Evolutionary conservation across 345 rosid species (phyloP), one percentile per base, ranked within the genome.

Genomic region (Hirschfeldia incana): DNA sequence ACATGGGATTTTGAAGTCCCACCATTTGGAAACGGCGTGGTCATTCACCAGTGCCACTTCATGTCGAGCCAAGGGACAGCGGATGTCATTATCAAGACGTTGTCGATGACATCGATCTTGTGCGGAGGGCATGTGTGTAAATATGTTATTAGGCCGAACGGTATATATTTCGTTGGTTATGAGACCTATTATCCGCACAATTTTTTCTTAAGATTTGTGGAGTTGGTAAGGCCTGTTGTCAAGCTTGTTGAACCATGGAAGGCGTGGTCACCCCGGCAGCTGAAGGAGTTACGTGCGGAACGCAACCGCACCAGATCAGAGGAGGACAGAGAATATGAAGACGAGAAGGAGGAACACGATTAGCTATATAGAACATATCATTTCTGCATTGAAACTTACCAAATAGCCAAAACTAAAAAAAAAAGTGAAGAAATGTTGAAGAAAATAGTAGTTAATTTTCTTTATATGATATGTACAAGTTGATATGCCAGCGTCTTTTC

Each of bases 211-310:
- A 74, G 61, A 21, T 80, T 80, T 63, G 2, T 80, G 7, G 83
- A 80, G 67, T 74, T 80, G 37, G 71, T 80, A 6, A 74, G 83
- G 71, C 75, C 79, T 21, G 79, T 80, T 63, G 75, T 69, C 5
- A 80, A 30, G 78, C 83, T 80, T 63, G 53, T 80, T 28, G 79
- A 80, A 66, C 83, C 83, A 17, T 80, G 83, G 83, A 80, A 74
- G 61, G 78, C 75, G 2, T 80, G 83, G 79, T 80, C 83, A 2
- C 83, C 83, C 0, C n/a, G 37, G 10, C 83, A 80, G 75, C 61
- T 80, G 6, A 64, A 69, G 28, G 79, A 66, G 42, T 28, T 80
- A 27, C 75, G 83, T 15, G 60, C n/a, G 11, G 66, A 34, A 33
- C 75, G 30, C 28, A 74, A 60, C 32, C 7, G 21, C 61, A 37